phyloP scores from a whole-genome alignment of 2,329 filamentous ascomycete genomes.

The Dactylonectria estremocensis region DNA sequence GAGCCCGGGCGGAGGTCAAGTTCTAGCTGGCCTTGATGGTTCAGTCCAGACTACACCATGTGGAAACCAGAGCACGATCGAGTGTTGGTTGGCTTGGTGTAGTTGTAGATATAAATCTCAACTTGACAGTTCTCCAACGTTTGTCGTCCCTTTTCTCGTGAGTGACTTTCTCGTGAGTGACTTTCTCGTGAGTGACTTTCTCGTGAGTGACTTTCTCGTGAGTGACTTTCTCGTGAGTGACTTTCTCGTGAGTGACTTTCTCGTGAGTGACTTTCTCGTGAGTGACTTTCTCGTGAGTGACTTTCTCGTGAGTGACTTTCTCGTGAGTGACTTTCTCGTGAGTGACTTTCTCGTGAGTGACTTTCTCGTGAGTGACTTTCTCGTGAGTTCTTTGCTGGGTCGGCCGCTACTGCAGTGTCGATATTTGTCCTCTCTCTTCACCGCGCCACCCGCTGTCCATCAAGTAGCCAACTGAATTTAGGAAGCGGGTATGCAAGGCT shows the following conservation, averaged over 20 bases:
- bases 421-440: no score
- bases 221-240: background rate
- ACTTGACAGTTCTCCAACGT: slow-evolving; percentile 27
- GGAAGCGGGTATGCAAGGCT: slow-evolving; percentile 20
- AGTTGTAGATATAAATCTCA: slow-evolving; percentile 34
- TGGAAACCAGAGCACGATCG: background rate
- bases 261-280: background rate
- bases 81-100: no score
- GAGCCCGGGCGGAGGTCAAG: background rate
- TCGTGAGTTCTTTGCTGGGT: background rate
- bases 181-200: background rate
- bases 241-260: background rate
- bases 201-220: background rate
- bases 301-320: background rate
- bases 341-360: background rate
- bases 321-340: background rate
- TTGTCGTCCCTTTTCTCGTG: background rate
- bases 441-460: background rate
- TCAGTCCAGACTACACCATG: slow-evolving; percentile 19
- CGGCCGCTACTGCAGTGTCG: no score
- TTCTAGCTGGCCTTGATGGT: slow-evolving; percentile 9
- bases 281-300: background rate
- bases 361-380: background rate
- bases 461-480: slow-evolving; percentile 7
- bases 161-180: background rate